Evolutionary conservation across 208 protist species (phyloP), one percentile per base, ranked within the genome.

Genomic region (Trypanosoma platydactyli): DNA sequence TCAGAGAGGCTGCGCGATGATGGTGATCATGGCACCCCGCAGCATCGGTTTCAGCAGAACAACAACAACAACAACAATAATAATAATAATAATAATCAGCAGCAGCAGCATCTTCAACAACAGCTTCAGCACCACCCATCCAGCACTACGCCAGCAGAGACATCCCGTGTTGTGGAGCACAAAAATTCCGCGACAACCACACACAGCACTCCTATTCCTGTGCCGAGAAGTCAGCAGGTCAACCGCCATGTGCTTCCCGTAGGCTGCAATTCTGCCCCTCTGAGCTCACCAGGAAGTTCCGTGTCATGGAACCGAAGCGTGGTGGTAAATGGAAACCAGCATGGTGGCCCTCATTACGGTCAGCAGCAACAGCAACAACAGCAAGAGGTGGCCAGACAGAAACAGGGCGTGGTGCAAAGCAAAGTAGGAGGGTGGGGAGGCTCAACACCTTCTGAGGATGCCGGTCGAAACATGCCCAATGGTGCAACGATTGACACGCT

Each of bases 201-300:
- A 15, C 68, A 68, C 68, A 54, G 54, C 29, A 68, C 68, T 9
- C 61, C 61, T 30, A 74, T 74, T 55, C 68, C 68, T 5, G 68
- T 53, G 9, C 68, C 68, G 29, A 65, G 68, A 33, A 74, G 68
- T 62, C 68, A 74, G 40, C 68, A 74, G 45, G 45, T 24, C 20
- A 59, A 62, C 18, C 38, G 61, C 13, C 42, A 53, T 27, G 18
- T 42, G 1, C 41, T 44, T 22, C 40, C 58, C 42, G 5, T 49
- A 33, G 30, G 30, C 4, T 35, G 35, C 20, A 22, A 38, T 4
- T 62, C 65, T 24, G 44, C 35, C 5, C 0, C 42, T 48, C 0
- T 53, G 40, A 46, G 20, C 11, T 45, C 54, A 25, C 48, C 15
- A 29, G 29, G 41, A 20, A 27, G 1, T n/a, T 5, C 7, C 27